Percentiles rank a stretch among this genome's conserved stretches.
These are phyloP conservation scores for Cryptococcus sp. DNA, from an alignment of 1,284 basidiomycete species.

Conservation along the genomic window DNA sequence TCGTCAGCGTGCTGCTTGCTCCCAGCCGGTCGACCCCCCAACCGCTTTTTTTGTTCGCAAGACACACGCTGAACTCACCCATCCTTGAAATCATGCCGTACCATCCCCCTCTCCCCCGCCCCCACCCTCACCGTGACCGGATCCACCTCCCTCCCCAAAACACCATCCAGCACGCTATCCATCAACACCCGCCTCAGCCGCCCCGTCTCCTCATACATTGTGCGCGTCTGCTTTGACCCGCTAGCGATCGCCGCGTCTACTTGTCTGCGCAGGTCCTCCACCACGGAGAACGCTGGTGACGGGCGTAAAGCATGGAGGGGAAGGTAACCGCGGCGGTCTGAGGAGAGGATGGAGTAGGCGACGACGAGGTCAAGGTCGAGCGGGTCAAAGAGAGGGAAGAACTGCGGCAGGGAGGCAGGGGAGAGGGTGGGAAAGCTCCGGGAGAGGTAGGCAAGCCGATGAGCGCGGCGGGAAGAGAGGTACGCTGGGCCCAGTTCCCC, in stretches of 20 bases:
- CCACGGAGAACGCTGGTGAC: conserved; percentile 60
- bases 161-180: conserved; percentile 62
- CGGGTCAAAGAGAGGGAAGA: conserved; percentile 79
- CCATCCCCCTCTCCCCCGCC: conserved; percentile 40
- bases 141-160: conserved; percentile 74
- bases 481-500: conserved; percentile 3
- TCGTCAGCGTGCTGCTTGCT: background rate
- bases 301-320: conserved; percentile 60
- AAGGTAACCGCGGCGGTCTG: conserved; percentile 60
- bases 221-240: conserved; percentile 62
- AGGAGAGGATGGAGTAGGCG: conserved; percentile 63
- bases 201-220: conserved; percentile 84
- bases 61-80: conserved; percentile 61
- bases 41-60: background rate
- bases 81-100: conserved; percentile 62
- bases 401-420: conserved; percentile 52
- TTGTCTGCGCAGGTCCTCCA: conserved; percentile 59
- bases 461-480: conserved; percentile 18
- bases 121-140: conserved; percentile 55
- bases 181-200: conserved; percentile 66
- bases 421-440: conserved; percentile 64
- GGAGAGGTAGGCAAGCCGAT: conserved; percentile 44
- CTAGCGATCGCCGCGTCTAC: conserved; percentile 59
- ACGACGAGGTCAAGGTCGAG: conserved; percentile 66
- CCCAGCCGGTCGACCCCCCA: conserved; percentile 3